Percentiles rank a stretch among this genome's conserved stretches.
These are phyloP conservation scores for Dipteronia sinensis DNA, from an alignment of 345 rosid genomes.

Conservation along the genomic window DNA sequence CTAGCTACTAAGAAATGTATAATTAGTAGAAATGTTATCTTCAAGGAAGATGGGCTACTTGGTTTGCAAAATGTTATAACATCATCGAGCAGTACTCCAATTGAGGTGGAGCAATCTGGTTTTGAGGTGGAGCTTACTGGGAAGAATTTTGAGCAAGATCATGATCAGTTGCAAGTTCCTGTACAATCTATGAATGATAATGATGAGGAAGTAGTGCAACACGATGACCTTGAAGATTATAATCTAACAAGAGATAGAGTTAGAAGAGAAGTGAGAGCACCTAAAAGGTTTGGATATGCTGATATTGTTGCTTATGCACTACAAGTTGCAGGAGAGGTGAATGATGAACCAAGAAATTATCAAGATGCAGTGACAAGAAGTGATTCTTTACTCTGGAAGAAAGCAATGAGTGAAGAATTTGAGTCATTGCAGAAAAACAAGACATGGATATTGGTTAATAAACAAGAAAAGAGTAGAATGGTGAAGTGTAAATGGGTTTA, in stretches of 20 bases:
- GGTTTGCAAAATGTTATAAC: too few species aligned
- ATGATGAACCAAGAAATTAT: background rate
- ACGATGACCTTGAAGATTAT: too few species aligned
- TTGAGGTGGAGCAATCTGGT: too few species aligned
- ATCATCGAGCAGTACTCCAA: too few species aligned
- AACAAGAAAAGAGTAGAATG: background rate
- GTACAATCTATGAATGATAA: too few species aligned
- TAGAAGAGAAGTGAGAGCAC: background rate
- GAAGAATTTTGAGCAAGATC: too few species aligned
- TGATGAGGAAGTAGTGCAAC: too few species aligned
- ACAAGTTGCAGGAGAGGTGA: background rate
- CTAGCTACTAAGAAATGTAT: background rate
- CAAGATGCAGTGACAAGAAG: background rate
- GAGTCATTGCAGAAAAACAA: background rate
- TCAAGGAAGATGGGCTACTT: background rate
- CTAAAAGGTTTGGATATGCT: background rate
- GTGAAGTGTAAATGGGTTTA: background rate
- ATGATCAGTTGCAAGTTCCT: too few species aligned
- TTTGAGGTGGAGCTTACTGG: too few species aligned
- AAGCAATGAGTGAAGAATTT: background rate
- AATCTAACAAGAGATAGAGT: background rate
- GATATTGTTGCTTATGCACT: background rate
- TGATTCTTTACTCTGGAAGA: background rate
- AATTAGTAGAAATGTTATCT: background rate
- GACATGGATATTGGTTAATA: too few species aligned